Conservation (phyloP, 352 stramenopile genomes). For the Phytophthora fragariae region DNA sequence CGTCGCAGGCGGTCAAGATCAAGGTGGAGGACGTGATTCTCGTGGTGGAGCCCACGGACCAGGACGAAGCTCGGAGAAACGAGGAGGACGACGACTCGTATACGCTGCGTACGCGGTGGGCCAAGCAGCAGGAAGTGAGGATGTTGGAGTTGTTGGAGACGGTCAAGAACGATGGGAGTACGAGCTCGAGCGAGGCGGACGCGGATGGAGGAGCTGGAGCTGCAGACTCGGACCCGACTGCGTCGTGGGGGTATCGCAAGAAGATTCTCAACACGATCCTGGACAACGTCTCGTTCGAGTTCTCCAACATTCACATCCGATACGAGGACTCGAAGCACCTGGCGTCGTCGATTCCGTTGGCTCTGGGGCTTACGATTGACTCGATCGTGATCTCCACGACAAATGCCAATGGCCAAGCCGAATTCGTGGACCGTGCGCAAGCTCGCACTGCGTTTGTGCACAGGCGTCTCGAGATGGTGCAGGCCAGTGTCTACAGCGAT, state of each 20-base stretch:
- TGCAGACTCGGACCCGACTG: constrained; percentile 53
- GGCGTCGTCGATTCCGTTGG: constrained; percentile 64
- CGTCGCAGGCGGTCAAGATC: constrained; percentile 79
- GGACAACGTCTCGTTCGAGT: constrained; percentile 86
- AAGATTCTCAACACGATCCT: constrained; percentile 87
- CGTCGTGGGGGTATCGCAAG: constrained; percentile 77
- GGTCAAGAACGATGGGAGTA: constrained; percentile 54
- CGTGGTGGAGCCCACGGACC: constrained; percentile 71
- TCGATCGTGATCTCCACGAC: constrained; percentile 76
- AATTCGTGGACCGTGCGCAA: constrained; percentile 82
- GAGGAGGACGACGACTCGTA: constrained; percentile 67
- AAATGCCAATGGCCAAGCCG: constrained; percentile 81
- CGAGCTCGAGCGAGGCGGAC: constrained; percentile 27
- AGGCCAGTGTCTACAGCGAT: constrained; percentile 75
- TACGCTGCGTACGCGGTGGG: constrained; percentile 64
- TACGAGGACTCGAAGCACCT: constrained; percentile 83
- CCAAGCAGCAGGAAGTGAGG: constrained; percentile 85
- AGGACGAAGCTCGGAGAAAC: constrained; percentile 46
- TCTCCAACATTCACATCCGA: constrained; percentile 83
- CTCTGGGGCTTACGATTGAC: constrained; percentile 78
- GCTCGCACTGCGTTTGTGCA: constrained; percentile 87
- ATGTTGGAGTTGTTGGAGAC: constrained; percentile 83
- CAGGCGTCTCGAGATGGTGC: constrained; percentile 67
- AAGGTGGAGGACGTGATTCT: constrained; percentile 82
- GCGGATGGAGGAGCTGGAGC: constrained; percentile 1